Evolutionary conservation across 495 filamentous ascomycete species (phyloP).

Genomic region (Trichoderma gamsii): DNA sequence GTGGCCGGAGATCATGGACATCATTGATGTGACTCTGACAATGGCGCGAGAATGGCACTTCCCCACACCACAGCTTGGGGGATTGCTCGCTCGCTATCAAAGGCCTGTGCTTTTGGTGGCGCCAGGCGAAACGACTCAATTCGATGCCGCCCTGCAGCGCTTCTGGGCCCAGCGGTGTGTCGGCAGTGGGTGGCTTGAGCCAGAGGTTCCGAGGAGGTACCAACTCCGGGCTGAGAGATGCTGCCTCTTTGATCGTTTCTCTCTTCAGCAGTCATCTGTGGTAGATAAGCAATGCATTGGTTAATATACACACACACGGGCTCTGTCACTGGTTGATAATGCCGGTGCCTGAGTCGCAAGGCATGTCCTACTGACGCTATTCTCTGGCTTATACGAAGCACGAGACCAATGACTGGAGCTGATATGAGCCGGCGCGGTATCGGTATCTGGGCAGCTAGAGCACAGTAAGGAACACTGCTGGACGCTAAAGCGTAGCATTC

Average conservation of each 20-base stretch:
- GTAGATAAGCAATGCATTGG: not conserved
- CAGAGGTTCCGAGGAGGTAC: not conserved
- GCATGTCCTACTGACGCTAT: no score
- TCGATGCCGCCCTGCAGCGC: not conserved
- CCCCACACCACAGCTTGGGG: not conserved
- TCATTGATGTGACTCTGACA: not conserved
- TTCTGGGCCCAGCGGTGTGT: conserved; percentile 2
- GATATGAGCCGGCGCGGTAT: not conserved
- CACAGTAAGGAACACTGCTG: not conserved
- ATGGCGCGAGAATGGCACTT: not conserved
- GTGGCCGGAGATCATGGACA: not conserved
- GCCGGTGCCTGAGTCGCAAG: no score
- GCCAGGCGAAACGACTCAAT: no score
- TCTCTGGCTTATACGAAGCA: no score
- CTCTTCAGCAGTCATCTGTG: not conserved
- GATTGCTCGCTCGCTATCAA: not conserved
- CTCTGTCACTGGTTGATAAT: no score
- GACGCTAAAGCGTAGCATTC: not conserved
- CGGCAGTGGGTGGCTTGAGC: not conserved
- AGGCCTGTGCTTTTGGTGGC: no score
- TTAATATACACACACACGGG: not conserved
- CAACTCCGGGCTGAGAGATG: not conserved
- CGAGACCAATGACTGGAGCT: no score
- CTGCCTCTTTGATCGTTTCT: not conserved
- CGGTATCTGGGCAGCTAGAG: not conserved